Conservation (phyloP, 1,139 yeast genomes). For the Saccharomyces hybrid region DNA sequence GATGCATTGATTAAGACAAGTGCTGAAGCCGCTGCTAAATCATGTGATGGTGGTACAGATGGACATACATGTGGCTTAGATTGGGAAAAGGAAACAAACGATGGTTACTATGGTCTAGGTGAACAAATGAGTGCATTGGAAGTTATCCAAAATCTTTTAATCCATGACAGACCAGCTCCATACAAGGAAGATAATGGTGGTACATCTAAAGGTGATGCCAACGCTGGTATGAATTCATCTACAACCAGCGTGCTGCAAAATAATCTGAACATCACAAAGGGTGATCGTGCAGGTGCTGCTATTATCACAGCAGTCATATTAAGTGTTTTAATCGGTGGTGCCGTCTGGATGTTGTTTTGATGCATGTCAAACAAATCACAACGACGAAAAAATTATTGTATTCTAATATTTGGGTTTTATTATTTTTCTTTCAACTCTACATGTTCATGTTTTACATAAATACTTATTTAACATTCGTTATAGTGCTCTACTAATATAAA, state of each 20-base stretch:
- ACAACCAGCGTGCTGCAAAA: slow-evolving; percentile 35
- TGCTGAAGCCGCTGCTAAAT: slow-evolving; percentile 60
- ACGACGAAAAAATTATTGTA: background rate
- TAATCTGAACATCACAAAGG: slow-evolving; percentile 42
- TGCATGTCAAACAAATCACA: background rate
- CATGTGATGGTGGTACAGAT: slow-evolving; percentile 68
- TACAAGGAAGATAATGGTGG: slow-evolving; percentile 42
- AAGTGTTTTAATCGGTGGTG: slow-evolving; percentile 50
- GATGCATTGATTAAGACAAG: slow-evolving; percentile 38
- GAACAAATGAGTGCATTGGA: slow-evolving; percentile 76
- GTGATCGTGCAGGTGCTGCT: slow-evolving; percentile 83
- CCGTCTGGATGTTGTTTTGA: slow-evolving; percentile 64
- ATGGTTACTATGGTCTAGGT: slow-evolving; percentile 64
- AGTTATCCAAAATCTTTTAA: slow-evolving; percentile 44
- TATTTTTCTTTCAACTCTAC: background rate
- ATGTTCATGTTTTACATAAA: background rate
- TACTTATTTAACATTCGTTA: background rate
- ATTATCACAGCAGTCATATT: slow-evolving; percentile 74
- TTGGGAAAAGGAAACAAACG: slow-evolving; percentile 54
- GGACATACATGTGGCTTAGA: slow-evolving; percentile 68
- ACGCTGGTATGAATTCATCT: slow-evolving; percentile 37
- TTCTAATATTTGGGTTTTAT: background rate
- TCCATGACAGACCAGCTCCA: slow-evolving; percentile 37
- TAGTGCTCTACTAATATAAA: background rate
- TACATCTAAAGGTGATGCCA: slow-evolving; percentile 38